Evolutionary conservation across 2,329 filamentous ascomycete genomes (phyloP).

Genomic region (Colletotrichum orbiculare): DNA sequence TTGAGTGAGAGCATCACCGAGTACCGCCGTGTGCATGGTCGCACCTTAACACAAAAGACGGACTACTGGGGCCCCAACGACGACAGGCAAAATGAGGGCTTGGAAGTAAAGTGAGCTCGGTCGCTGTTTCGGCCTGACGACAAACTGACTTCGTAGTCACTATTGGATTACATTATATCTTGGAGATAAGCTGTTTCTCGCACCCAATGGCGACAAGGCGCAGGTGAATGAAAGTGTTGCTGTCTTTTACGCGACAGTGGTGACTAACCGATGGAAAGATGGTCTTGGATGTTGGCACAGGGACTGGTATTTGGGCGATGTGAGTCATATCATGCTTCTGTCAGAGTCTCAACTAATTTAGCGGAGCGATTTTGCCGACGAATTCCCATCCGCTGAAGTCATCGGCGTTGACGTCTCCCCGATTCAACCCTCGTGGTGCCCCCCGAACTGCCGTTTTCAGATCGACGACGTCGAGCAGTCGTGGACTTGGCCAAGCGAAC

Average conservation of each 20-base stretch:
- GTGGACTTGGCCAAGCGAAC: background rate
- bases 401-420: background rate
- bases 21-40: background rate
- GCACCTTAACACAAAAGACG: background rate
- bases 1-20: background rate
- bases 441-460: background rate
- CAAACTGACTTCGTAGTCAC: background rate
- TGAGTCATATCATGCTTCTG: background rate
- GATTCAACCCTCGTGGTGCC: background rate
- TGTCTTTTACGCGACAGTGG: background rate
- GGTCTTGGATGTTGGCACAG: background rate
- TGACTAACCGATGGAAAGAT: background rate
- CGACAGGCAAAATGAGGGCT: background rate
- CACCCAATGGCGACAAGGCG: background rate
- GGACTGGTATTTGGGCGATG: background rate
- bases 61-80: background rate
- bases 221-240: background rate
- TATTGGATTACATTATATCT: background rate
- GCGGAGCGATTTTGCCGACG: background rate
- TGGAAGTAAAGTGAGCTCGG: background rate
- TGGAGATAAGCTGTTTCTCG: background rate
- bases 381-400: background rate
- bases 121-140: no score
- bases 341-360: background rate
- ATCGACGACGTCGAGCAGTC: constrained; percentile 2